Evolutionary conservation across 2,329 filamentous ascomycete genomes (phyloP).

Genomic region (Graphiopsis chlorocephala): DNA sequence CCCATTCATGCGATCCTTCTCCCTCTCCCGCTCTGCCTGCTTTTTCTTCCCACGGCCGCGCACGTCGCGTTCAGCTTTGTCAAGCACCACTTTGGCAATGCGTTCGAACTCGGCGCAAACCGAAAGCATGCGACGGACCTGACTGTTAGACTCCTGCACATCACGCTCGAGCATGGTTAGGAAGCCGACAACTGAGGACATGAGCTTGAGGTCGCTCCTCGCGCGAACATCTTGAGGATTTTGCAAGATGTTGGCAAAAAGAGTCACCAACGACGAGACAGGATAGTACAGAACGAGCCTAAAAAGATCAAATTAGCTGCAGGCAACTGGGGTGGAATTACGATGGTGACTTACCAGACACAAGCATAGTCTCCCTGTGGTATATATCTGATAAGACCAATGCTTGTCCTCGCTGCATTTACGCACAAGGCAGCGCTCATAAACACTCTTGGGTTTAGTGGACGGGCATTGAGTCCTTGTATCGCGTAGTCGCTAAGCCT

Average conservation of each 20-base stretch:
- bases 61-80: conserved; percentile 85
- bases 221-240: conserved; percentile 88
- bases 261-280: conserved; percentile 86
- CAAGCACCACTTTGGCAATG: conserved; percentile 85
- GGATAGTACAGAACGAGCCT: conserved; percentile 94
- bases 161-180: conserved; percentile 85
- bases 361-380: conserved; percentile 92
- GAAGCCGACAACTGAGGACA: conserved; percentile 91
- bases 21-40: conserved; percentile 54
- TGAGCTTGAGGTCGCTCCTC: conserved; percentile 82
- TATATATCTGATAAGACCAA: conserved; percentile 91
- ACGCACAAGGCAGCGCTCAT: conserved; percentile 91
- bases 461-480: conserved; percentile 84
- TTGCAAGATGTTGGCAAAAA: conserved; percentile 95
- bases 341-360: conserved; percentile 68
- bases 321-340: not conserved
- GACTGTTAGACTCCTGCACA: conserved; percentile 59
- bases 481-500: conserved; percentile 92
- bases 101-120: conserved; percentile 96
- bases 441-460: conserved; percentile 90
- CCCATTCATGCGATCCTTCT: conserved; percentile 30
- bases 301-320: not conserved
- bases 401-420: conserved; percentile 85
- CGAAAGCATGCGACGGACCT: conserved; percentile 87
- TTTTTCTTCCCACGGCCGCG: conserved; percentile 81